These are phyloP conservation scores for Digitaria exilis DNA, from an alignment of 202 grass and related monocot genomes.

Conservation along the genomic window DNA sequence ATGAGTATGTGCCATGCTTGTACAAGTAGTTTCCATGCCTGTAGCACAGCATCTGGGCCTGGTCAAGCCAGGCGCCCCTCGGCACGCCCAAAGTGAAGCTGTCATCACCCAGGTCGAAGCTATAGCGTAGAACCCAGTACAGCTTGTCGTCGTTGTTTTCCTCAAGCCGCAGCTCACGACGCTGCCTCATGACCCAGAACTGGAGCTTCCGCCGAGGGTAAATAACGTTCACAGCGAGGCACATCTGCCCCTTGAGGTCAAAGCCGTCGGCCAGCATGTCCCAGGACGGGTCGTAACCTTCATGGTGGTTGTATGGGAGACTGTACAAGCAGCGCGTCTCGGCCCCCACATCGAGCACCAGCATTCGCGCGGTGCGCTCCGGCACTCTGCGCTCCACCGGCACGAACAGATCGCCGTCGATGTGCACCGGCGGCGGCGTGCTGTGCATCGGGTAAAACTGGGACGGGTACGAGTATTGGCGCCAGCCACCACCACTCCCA, in stretches of 20 bases:
- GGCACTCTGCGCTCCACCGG: too few species aligned
- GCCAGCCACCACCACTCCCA: not conserved
- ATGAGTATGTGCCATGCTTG: not conserved
- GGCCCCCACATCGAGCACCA: not conserved
- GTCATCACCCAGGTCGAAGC: not conserved
- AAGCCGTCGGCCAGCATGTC: not conserved
- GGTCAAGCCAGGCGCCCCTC: not conserved
- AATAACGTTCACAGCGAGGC: not conserved
- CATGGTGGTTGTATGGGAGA: not conserved
- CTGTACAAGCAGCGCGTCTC: not conserved
- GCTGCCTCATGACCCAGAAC: not conserved
- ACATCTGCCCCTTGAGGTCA: not conserved
- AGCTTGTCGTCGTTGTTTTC: not conserved
- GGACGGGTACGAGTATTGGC: not conserved
- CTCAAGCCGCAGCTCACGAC: not conserved
- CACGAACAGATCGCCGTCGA: not conserved
- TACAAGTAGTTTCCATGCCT: not conserved
- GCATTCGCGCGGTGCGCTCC: not conserved
- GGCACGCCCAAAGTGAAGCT: fast-evolving
- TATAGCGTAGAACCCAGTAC: not conserved
- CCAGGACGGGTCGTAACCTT: not conserved
- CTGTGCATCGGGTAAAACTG: not conserved
- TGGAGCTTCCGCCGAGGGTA: not conserved
- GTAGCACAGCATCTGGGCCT: not conserved
- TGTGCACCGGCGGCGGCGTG: not conserved